phyloP scores from a whole-genome alignment of 176 grass and related monocot genomes.

The sorghum (Sorghum bicolor) region DNA sequence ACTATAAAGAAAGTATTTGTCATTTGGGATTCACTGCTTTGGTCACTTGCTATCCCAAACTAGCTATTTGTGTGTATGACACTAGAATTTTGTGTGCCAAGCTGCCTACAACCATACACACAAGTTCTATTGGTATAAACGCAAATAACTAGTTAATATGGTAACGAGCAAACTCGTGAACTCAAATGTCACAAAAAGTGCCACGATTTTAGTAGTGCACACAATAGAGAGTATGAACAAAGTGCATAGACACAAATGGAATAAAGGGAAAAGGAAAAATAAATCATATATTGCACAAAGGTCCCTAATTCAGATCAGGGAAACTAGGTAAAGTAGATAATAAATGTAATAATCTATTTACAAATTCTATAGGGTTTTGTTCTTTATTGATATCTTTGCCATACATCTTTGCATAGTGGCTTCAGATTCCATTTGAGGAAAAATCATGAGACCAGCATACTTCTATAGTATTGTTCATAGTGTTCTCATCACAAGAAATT shows the following conservation, averaged over 20 bases:
- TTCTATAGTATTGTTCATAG: neutral
- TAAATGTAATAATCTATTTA: neutral
- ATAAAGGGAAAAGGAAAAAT: neutral
- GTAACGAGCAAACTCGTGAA: neutral
- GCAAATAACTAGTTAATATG: neutral
- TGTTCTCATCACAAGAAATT: neutral
- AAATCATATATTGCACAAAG: neutral
- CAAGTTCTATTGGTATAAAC: neutral
- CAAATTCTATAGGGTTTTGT: neutral
- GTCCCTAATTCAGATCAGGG: neutral
- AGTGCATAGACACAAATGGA: neutral
- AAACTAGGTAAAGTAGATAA: neutral
- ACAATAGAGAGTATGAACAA: neutral
- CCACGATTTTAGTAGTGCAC: neutral
- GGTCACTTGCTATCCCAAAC: neutral
- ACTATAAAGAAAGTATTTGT: neutral
- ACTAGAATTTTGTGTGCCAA: neutral
- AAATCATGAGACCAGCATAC: slow-evolving; percentile 16
- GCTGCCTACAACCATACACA: neutral
- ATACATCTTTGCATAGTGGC: slow-evolving; percentile 5
- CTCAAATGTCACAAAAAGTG: neutral
- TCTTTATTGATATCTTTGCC: slow-evolving; percentile 26
- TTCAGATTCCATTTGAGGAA: slow-evolving; percentile 12
- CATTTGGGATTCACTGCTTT: neutral
- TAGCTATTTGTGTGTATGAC: neutral